Percentiles rank a stretch among this genome's conserved stretches.
phyloP scores from a whole-genome alignment of 2,329 filamentous ascomycete genomes.

The Hymenoscyphus linearis region DNA sequence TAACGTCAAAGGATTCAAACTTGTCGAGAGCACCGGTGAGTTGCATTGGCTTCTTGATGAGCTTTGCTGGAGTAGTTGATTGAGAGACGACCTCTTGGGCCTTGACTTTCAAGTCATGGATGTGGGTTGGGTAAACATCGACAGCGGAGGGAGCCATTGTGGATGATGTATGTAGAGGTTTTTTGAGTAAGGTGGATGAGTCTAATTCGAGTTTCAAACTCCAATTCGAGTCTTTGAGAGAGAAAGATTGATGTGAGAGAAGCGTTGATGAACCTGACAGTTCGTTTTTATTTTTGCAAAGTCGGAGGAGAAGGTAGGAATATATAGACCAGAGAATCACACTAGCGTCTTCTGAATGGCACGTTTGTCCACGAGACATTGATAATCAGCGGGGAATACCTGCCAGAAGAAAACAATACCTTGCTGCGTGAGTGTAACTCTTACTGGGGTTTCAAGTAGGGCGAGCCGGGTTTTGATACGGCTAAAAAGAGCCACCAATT shows the following conservation, averaged over 20 bases:
- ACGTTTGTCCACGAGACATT: background rate
- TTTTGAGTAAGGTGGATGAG: background rate
- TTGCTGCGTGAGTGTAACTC: background rate
- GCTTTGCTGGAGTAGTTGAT: conserved; percentile 8
- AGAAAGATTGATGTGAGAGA: background rate
- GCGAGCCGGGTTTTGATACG: background rate
- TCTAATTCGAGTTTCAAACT: no score
- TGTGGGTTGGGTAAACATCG: conserved; percentile 14
- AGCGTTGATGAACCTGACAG: background rate
- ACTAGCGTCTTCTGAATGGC: background rate
- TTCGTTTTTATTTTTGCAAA: background rate
- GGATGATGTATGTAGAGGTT: background rate
- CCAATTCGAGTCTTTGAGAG: background rate
- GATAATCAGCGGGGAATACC: background rate
- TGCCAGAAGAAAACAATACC: background rate
- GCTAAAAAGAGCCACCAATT: background rate
- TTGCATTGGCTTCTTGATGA: conserved; percentile 11
- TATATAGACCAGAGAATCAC: background rate
- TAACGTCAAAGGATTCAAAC: conserved; percentile 55
- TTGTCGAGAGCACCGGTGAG: conserved; percentile 13
- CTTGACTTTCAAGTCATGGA: conserved; percentile 16
- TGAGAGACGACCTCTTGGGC: conserved; percentile 13
- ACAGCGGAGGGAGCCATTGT: conserved; percentile 18
- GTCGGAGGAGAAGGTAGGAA: background rate
- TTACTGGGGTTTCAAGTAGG: background rate